Evolutionary conservation across 129 eudicot genomes (phyloP).

Genomic region (Solidago caesia): DNA sequence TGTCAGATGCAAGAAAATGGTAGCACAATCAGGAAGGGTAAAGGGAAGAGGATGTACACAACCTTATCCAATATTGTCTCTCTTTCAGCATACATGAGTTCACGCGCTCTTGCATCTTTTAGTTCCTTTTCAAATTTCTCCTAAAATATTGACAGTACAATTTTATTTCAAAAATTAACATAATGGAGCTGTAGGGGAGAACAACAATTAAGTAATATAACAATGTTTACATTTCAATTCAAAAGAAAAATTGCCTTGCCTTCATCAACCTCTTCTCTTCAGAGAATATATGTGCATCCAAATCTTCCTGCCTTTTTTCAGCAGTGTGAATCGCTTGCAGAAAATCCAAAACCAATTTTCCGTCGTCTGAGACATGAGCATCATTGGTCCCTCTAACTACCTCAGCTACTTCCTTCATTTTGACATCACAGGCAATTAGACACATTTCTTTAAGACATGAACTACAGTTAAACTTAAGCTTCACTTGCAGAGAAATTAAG

Average conservation of each 20-base stretch:
- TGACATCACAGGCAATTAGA: slow-evolving; percentile 28
- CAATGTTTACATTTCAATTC: slow-evolving; percentile 8
- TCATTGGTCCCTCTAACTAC: slow-evolving; percentile 39
- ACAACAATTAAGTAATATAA: slow-evolving; percentile 10
- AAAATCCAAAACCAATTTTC: slow-evolving; percentile 75
- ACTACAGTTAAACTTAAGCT: neutral
- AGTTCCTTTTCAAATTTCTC: slow-evolving; percentile 90
- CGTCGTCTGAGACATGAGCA: slow-evolving; percentile 55
- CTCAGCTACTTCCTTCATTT: slow-evolving; percentile 53
- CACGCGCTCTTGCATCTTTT: slow-evolving; percentile 91
- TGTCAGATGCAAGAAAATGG: neutral
- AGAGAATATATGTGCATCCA: slow-evolving; percentile 62
- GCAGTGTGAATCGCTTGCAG: slow-evolving; percentile 92
- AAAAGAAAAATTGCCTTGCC: slow-evolving; percentile 38
- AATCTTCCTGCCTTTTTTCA: slow-evolving; percentile 84
- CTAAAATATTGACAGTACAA: slow-evolving; percentile 37
- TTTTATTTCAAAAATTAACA: slow-evolving; percentile 9
- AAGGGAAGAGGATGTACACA: neutral
- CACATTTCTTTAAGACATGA: slow-evolving; percentile 2
- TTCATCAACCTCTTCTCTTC: slow-evolving; percentile 87
- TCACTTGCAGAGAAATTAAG: neutral
- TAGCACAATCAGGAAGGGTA: slow-evolving; percentile 5
- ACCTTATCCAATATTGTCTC: slow-evolving; percentile 96
- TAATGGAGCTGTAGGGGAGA: neutral
- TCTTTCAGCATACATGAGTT: slow-evolving; percentile 98